These are phyloP conservation scores for Physaria fendleri DNA, from an alignment of 345 rosid species.

Conservation along the genomic window DNA sequence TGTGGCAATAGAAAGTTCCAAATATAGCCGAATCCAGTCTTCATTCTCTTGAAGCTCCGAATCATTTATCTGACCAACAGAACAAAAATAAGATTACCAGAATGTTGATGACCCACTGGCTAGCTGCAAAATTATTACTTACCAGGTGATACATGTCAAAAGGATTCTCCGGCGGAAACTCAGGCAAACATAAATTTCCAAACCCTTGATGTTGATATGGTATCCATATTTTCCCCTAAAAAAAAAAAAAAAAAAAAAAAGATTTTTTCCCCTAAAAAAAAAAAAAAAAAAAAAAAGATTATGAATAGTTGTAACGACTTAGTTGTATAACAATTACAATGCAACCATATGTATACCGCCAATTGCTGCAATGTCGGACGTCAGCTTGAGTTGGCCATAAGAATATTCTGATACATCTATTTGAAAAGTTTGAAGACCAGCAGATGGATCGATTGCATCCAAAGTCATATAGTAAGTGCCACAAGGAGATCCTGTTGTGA, in stretches of 20 bases:
- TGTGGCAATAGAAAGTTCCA: not conserved
- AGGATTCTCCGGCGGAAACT: not conserved
- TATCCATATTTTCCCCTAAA: not conserved
- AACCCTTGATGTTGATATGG: too few species aligned
- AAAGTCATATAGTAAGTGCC: not conserved
- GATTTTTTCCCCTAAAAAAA: not conserved
- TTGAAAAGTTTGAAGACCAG: not conserved
- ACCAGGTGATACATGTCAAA: not conserved
- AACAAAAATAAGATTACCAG: not conserved
- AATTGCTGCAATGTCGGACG: not conserved
- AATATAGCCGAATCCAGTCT: not conserved
- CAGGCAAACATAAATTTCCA: too few species aligned
- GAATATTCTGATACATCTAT: not conserved
- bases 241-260: too few species aligned
- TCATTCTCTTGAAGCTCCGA: not conserved
- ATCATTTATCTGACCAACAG: not conserved
- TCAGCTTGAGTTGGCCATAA: not conserved
- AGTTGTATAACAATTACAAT: not conserved
- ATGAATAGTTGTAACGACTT: too few species aligned
- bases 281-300: too few species aligned
- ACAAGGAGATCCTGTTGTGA: not conserved
- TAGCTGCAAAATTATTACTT: not conserved
- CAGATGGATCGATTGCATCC: not conserved
- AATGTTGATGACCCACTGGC: not conserved
- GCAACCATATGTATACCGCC: not conserved